Evolutionary conservation across 2,329 filamentous ascomycete genomes (phyloP).

Genomic region (Zymoseptoria pseudotritici): DNA sequence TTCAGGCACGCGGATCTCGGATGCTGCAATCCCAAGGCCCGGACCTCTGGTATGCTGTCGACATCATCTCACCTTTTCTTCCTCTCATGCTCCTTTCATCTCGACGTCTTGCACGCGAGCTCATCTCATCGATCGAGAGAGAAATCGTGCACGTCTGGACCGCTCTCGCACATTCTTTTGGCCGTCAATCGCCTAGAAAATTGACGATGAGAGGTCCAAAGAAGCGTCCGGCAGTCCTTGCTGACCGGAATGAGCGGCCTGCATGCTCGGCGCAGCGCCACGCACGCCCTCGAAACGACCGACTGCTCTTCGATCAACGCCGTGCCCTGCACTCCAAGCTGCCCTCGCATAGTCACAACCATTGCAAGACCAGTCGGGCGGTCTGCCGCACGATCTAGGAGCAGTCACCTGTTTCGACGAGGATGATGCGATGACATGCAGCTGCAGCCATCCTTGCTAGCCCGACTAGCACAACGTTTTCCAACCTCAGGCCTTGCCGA

Average conservation of each 20-base stretch:
- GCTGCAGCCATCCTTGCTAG: not conserved
- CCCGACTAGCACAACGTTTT: not conserved
- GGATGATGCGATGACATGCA: not conserved
- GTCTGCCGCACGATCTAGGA: not conserved
- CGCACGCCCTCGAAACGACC: conserved; percentile 1
- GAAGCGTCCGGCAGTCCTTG: conserved; percentile 12
- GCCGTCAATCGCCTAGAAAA: not conserved
- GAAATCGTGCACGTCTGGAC: conserved; percentile 3
- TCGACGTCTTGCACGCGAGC: not conserved
- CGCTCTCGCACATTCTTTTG: conserved; percentile 3
- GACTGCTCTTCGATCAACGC: not conserved
- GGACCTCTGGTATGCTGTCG: not conserved
- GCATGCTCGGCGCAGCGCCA: conserved; percentile 27
- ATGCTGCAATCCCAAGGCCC: conserved; percentile 3
- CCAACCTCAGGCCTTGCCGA: not conserved
- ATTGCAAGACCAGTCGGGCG: not conserved
- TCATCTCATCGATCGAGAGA: not conserved
- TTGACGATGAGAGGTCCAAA: conserved; percentile 9
- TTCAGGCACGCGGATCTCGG: conserved; percentile 7
- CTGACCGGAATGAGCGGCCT: conserved; percentile 18
- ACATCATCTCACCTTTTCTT: not conserved
- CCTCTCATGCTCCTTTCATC: not conserved
- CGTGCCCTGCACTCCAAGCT: not conserved
- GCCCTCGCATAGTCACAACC: not conserved
- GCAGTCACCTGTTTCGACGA: not conserved